Evolutionary conservation across 768 basidiomycete species (phyloP), one percentile per base, ranked within the genome.

Genomic region (Lyophyllum atratum): DNA sequence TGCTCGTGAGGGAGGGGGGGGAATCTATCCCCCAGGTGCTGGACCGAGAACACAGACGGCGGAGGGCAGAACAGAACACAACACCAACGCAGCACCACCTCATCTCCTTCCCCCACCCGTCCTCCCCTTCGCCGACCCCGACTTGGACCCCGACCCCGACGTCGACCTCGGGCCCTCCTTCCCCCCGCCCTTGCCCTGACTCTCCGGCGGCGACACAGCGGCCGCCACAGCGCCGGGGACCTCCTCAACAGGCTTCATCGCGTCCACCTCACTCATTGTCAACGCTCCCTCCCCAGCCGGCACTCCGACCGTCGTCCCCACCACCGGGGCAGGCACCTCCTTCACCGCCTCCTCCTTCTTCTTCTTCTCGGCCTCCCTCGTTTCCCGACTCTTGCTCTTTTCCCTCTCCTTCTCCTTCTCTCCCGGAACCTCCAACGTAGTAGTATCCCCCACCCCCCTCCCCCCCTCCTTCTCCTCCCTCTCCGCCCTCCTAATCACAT

Each of bases 161-260:
- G 39, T 40, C 39, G 39, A 40, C n/a, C 39, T 40, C 15, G 15
- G 4, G 19, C 19, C 10, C 39, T 40, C 39, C 39, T 40, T 40
- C 39, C 4, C 39, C 17, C 39, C n/a, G 34, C 34, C 14, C 17
- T 2, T n/a, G 4, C 39, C n/a, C 17, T n/a, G 39, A 15, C 17
- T 19, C 39, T 15, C 17, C 2, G 39, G 19, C 39, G n/a, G 17
- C 15, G 39, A 15, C 39, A n/a, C 39, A 40, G 12, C 26, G 3
- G 45, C 17, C 28, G 45, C 14, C 11, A 24, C 22, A 12, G 19
- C 25, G 4, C 4, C 47, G 8, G 15, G 4, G n/a, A 3, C 29
- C 29, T 10, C 39, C 26, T 86, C 90, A 3, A 92, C 88, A 14
- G 90, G 90, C 65, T 92, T 92, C 86, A 92, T 87, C 61, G 80